Evolutionary conservation across 2,329 filamentous ascomycete genomes (phyloP).

Genomic region (Pseudogymnoascus sp.): DNA sequence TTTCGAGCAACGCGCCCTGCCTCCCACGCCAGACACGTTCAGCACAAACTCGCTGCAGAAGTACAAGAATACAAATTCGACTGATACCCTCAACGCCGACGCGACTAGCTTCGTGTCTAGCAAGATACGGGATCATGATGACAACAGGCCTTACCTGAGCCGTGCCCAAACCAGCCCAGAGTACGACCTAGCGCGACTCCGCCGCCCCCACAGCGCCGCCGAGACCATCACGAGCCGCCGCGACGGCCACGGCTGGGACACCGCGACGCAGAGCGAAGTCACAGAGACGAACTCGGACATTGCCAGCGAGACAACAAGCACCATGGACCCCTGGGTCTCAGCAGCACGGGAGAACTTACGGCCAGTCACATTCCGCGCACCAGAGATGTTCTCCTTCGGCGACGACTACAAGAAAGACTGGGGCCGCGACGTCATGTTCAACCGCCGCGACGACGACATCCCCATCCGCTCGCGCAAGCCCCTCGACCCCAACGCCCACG

Average conservation of each 20-base stretch:
- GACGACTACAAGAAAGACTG: conserved; percentile 17
- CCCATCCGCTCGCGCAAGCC: conserved; percentile 16
- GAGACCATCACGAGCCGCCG: conserved; percentile 28
- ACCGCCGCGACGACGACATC: conserved; percentile 13
- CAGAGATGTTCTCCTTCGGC: conserved; percentile 12
- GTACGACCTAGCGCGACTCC: background rate
- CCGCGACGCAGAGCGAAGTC: conserved; percentile 23
- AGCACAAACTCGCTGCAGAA: conserved; percentile 32
- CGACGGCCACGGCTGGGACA: conserved; percentile 31
- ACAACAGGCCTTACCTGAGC: background rate
- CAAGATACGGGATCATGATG: background rate
- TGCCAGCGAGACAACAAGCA: conserved; percentile 14
- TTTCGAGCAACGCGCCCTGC: conserved; percentile 31
- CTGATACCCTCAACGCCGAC: conserved; percentile 35
- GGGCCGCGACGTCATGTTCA: conserved; percentile 24
- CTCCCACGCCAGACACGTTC: conserved; percentile 31
- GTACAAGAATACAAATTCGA: conserved; percentile 44
- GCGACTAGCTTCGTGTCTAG: background rate
- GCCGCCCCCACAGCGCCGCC: conserved; percentile 26
- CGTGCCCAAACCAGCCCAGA: background rate
- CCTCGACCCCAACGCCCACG: conserved; percentile 16
- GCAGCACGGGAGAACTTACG: conserved; percentile 10
- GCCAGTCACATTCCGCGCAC: conserved; percentile 13
- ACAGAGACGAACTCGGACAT: conserved; percentile 22
- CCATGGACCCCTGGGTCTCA: conserved; percentile 15